A percentile compares a stretch with the other conserved stretches of the same genome.
Conservation (phyloP, 176 grass and related monocot genomes). For the Musa beccarii region DNA sequence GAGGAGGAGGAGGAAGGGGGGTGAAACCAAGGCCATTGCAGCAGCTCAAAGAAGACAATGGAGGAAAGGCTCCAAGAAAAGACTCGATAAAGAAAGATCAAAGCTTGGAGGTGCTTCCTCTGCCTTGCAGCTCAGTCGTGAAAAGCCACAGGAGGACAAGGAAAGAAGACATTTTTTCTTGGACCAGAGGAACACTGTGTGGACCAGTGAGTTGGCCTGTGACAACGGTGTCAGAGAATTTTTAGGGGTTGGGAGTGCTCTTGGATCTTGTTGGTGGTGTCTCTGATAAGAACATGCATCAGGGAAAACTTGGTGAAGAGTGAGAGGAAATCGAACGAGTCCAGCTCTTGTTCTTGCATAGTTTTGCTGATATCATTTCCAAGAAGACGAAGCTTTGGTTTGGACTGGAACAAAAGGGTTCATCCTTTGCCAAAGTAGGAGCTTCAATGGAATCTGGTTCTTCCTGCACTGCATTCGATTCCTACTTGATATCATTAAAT, state of each 20-base stretch:
- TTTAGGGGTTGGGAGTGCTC: background rate
- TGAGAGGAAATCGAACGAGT: no score
- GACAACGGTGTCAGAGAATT: background rate
- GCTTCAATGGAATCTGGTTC: no score
- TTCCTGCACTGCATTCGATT: no score
- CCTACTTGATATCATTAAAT: no score
- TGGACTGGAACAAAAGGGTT: no score
- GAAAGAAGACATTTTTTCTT: background rate
- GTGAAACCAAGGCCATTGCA: background rate
- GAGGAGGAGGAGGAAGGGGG: background rate
- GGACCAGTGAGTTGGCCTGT: background rate
- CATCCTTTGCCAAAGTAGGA: no score
- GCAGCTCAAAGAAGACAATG: background rate
- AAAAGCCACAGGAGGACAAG: background rate
- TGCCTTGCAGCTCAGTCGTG: background rate
- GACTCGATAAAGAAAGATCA: background rate
- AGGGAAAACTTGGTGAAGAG: no score
- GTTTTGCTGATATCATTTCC: no score
- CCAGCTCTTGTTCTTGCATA: no score
- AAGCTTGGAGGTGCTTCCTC: background rate
- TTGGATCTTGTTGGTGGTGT: background rate
- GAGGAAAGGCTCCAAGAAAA: background rate
- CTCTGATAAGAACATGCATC: background rate
- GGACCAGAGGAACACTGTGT: background rate
- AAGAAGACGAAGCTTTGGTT: no score